These are phyloP conservation scores for Tothia fuscella DNA, from an alignment of 2,329 filamentous ascomycete species.

Conservation along the genomic window DNA sequence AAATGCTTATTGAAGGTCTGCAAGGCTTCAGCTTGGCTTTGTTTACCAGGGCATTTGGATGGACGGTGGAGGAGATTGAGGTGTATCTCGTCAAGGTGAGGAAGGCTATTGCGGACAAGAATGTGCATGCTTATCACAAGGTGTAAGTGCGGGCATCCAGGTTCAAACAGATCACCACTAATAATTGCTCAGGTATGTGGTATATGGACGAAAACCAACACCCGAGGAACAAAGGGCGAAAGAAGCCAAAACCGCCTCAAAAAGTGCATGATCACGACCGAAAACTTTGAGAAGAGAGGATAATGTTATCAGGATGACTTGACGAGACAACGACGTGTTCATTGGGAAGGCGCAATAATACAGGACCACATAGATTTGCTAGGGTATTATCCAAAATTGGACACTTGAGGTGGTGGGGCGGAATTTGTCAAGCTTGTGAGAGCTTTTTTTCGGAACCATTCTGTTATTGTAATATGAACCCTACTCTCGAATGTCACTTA, in stretches of 20 bases:
- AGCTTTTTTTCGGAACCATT: too few relatives aligned
- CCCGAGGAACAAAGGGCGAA: background rate
- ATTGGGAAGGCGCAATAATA: too few relatives aligned
- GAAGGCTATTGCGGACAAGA: conserved; percentile 26
- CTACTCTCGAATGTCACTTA: too few relatives aligned
- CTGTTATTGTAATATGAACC: too few relatives aligned
- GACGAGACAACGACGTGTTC: too few relatives aligned
- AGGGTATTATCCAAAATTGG: too few relatives aligned
- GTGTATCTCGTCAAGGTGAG: conserved; percentile 33
- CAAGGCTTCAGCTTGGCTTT: conserved; percentile 32
- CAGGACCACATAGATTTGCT: too few relatives aligned
- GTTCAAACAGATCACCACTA: background rate
- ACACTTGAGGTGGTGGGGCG: too few relatives aligned
- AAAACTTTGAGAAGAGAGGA: too few relatives aligned
- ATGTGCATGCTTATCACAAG: conserved; percentile 31
- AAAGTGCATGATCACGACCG: too few relatives aligned
- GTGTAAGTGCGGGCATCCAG: conserved; percentile 22
- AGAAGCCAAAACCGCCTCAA: background rate
- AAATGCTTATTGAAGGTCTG: conserved; percentile 34
- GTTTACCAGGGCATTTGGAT: conserved; percentile 31
- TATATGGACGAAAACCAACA: conserved; percentile 11
- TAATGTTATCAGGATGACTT: too few relatives aligned
- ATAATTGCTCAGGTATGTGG: conserved; percentile 10
- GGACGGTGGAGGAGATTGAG: conserved; percentile 32
- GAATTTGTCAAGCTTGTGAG: too few relatives aligned